These are phyloP conservation scores for Eutrema salsugineum DNA, from an alignment of 441 rosid genomes.

Conservation along the genomic window DNA sequence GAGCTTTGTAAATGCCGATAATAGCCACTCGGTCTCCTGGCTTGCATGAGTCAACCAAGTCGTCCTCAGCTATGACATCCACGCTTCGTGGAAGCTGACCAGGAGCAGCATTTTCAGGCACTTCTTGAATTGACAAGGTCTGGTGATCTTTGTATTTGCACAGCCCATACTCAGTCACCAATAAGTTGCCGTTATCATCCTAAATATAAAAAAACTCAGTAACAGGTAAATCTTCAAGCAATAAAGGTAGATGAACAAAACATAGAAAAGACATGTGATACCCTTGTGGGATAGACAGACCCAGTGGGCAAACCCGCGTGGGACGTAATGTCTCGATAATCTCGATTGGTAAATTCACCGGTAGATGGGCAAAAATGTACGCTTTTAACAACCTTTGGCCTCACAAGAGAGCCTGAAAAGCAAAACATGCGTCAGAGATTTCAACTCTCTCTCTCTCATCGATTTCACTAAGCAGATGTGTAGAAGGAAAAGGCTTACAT, in stretches of 20 bases:
- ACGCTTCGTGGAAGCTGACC: conserved; percentile 99
- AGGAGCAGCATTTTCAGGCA: conserved; percentile 98
- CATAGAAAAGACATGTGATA: conserved; percentile 15
- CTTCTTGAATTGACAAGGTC: conserved; percentile 96
- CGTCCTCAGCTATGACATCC: conserved; percentile 94
- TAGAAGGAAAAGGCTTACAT: conserved; percentile 41
- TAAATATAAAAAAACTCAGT: conserved; percentile 29
- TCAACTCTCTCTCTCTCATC: no score
- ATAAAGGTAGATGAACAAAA: conserved; percentile 2
- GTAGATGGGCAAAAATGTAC: conserved; percentile 93
- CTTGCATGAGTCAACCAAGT: conserved; percentile 93
- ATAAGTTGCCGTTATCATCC: conserved; percentile 85
- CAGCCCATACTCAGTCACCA: conserved; percentile 95
- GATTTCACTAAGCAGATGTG: no score
- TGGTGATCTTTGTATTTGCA: conserved; percentile 98
- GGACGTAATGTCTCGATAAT: conserved; percentile 93
- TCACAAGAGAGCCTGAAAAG: conserved; percentile 88
- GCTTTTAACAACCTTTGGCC: conserved; percentile 98
- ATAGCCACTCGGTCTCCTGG: conserved; percentile 98
- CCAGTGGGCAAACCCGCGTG: conserved; percentile 92
- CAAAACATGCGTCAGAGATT: conserved; percentile 2
- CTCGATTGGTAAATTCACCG: conserved; percentile 68
- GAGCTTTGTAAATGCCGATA: conserved; percentile 91
- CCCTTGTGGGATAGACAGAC: conserved; percentile 98
- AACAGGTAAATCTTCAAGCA: conserved; percentile 3